These are phyloP conservation scores for Ogataea parapolymorpha DNA, from an alignment of 805 yeast genomes.

Conservation along the genomic window DNA sequence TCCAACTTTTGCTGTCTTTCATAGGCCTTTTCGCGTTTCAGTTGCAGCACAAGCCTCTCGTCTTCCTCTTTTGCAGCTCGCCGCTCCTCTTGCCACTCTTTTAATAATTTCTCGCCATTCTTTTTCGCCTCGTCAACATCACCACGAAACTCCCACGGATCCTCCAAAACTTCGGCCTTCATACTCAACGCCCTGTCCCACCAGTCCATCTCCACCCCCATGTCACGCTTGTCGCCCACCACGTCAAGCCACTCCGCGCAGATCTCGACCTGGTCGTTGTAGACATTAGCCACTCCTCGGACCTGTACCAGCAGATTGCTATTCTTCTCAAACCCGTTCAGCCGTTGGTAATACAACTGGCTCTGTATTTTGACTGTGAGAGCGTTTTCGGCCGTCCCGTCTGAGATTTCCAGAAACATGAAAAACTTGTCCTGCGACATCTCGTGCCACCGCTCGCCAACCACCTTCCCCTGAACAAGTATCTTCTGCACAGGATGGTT, in stretches of 20 bases:
- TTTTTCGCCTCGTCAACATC: conserved; percentile 6
- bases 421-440: conserved; percentile 1
- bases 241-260: conserved; percentile 28
- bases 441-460: conserved; percentile 30
- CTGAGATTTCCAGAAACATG: conserved; percentile 30
- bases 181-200: conserved; percentile 33
- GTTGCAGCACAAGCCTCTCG: not conserved
- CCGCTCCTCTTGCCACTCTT: not conserved
- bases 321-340: conserved; percentile 21
- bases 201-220: conserved; percentile 34
- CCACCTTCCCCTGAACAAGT: conserved; percentile 35
- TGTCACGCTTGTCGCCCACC: conserved; percentile 19
- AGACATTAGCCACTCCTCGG: conserved; percentile 23
- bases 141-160: conserved; percentile 36
- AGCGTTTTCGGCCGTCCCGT: conserved; percentile 26
- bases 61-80: not conserved
- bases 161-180: conserved; percentile 21
- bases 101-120: not conserved
- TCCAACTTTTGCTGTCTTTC: no score
- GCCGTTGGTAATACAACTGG: conserved; percentile 19
- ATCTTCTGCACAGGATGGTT: conserved; percentile 44
- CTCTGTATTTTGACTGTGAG: conserved; percentile 28
- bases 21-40: no score
- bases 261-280: conserved; percentile 28
- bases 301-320: conserved; percentile 28